Base-by-base conservation (phyloP, 805 yeast species). In the Metschnikowia similis region DNA sequence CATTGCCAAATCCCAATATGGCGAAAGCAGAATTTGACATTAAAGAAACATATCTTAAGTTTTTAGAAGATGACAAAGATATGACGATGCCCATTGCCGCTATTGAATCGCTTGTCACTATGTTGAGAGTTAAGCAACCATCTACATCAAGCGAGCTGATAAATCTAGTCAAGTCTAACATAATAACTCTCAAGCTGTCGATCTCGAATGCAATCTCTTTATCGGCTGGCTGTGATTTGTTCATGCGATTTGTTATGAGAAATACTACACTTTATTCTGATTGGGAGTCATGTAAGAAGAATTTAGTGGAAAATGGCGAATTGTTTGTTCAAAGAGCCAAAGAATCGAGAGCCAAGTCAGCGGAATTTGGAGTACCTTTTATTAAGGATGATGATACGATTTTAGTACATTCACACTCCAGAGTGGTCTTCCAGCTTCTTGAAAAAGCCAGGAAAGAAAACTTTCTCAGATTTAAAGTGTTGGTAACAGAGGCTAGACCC, bases 41-140 rank as follows among this genome's bases (percentile, higher is more conserved):
- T 58, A 89, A 85, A 41, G 76, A 81, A 58, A 82, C 92, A 0
- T 94, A 94, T 65, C 76, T 89, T 50, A 79, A 80, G 64, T 90
- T 89, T 66, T 75, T 94, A 54, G 82, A 80, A 57, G 96, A 90
- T 45, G 97, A 94, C 69, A 77, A 88, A n/a, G 98, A 94, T 50
- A 88, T 94, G 83, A 91, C 99, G 6, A 94, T 91, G 97, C 99
- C 99, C 1, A 89, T 94, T 32, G 99, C 99, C 39, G 99, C 99
- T 34, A 94, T 94, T 62, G 98, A 94, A 72, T 83, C 96, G 10
- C 74, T 94, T 41, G 96, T 94, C 28, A 87, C 94, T 8, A 79
- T 94, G 69, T 70, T 92, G 29, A 79, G 84, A 55, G 82, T 84
- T 44, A 85, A 89, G 58, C 90, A 89, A 65, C 97, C 99, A 7